Evolutionary conservation across 345 rosid species (phyloP).

Genomic region (Acer yangbiense): DNA sequence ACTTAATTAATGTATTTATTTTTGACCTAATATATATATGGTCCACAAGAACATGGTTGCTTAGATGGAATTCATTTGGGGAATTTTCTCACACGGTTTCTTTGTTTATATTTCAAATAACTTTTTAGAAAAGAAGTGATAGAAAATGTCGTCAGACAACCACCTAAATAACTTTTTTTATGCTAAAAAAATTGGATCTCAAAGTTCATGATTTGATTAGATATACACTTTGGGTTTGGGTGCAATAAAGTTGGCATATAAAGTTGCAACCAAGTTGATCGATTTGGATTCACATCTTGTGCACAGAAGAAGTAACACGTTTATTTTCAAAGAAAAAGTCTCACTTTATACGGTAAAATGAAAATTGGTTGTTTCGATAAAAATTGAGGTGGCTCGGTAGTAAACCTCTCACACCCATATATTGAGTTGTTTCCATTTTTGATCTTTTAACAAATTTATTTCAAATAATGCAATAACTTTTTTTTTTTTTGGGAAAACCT

Average conservation of each 20-base stretch:
- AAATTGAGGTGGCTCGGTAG: too few relatives aligned
- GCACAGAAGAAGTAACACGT: not conserved
- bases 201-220: not conserved
- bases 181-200: not conserved
- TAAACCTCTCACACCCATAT: too few relatives aligned
- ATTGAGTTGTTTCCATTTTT: not conserved
- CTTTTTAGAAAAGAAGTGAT: not conserved
- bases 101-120: not conserved
- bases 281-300: not conserved
- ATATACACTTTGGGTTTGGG: not conserved
- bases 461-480: not conserved
- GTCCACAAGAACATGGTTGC: conserved; percentile 2
- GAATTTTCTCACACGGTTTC: conserved; percentile 4
- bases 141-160: conserved; percentile 8
- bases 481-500: too few relatives aligned
- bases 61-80: conserved; percentile 11
- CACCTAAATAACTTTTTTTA: conserved; percentile 10
- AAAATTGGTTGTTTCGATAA: too few relatives aligned
- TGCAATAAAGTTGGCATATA: not conserved
- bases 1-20: not conserved
- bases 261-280: not conserved
- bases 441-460: too few relatives aligned
- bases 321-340: not conserved
- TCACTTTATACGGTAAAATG: too few relatives aligned
- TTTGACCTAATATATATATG: not conserved